These are phyloP conservation scores for Kluyveromyces siamensis DNA, from an alignment of 805 yeast species.

Conservation along the genomic window DNA sequence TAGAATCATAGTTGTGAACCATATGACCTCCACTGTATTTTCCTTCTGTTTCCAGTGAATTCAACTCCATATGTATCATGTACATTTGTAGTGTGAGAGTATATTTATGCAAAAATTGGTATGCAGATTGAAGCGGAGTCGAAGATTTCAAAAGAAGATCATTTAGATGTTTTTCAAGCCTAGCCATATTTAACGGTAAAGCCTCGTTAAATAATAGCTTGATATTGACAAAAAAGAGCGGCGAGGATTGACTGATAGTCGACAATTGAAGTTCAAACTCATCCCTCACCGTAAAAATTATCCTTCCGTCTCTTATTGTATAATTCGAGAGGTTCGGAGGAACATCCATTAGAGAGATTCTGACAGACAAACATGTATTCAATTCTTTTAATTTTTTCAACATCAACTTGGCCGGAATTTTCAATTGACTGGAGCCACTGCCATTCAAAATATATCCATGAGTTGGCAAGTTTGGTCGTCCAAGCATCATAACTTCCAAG, in stretches of 20 bases:
- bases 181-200: constrained; percentile 21
- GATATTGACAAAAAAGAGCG: constrained; percentile 73
- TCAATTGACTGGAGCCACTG: constrained; percentile 11
- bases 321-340: constrained; percentile 61
- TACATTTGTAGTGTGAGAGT: constrained; percentile 26
- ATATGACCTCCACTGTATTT: constrained; percentile 27
- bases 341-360: constrained; percentile 61
- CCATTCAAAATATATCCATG: constrained; percentile 42
- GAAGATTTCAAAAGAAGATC: constrained; percentile 23
- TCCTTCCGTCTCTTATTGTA: constrained; percentile 66
- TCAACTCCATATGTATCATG: constrained; percentile 24
- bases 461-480: constrained; percentile 66
- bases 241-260: constrained; percentile 57
- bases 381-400: constrained; percentile 56
- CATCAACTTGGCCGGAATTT: constrained; percentile 45
- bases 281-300: constrained; percentile 49
- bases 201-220: constrained; percentile 40
- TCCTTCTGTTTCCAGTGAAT: constrained; percentile 21
- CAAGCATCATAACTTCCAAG: constrained; percentile 69
- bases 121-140: constrained; percentile 21
- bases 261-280: constrained; percentile 75
- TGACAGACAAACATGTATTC: constrained; percentile 62
- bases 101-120: constrained; percentile 27
- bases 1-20: constrained; percentile 26
- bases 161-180: constrained; percentile 25